phyloP scores from a whole-genome alignment of 176 grass and related monocot genomes.

The Bonia amplexicaulis region DNA sequence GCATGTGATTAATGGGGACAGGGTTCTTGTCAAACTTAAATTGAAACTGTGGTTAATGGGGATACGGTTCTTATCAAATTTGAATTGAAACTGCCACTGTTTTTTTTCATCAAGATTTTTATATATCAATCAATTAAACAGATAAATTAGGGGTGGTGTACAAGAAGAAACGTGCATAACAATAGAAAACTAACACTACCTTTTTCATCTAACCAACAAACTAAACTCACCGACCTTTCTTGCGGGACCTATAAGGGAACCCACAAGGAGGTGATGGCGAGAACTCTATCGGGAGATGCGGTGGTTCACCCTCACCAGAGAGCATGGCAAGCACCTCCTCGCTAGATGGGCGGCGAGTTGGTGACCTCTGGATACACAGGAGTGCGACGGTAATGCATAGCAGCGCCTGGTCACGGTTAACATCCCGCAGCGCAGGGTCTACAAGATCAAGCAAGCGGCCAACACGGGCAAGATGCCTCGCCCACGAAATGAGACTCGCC shows the following conservation, averaged over 20 bases:
- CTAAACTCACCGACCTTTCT: conserved; percentile 66
- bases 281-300: conserved; percentile 72
- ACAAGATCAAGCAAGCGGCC: conserved; percentile 83
- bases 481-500: conserved; percentile 85
- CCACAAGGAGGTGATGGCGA: conserved; percentile 74
- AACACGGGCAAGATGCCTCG: conserved; percentile 71
- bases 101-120: conserved; percentile 35
- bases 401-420: conserved; percentile 68
- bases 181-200: conserved; percentile 20
- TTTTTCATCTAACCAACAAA: conserved; percentile 32
- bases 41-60: not conserved
- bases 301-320: conserved; percentile 59
- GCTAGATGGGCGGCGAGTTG: conserved; percentile 60
- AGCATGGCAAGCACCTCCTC: conserved; percentile 72
- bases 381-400: conserved; percentile 81
- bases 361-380: conserved; percentile 81
- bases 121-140: conserved; percentile 33
- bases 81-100: conserved; percentile 23
- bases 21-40: conserved; percentile 21
- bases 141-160: conserved; percentile 38
- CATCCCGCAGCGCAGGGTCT: conserved; percentile 58
- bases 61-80: not conserved
- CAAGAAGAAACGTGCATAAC: conserved; percentile 34
- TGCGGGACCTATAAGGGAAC: conserved; percentile 64
- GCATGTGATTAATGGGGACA: not conserved